Evolutionary conservation across 441 rosid species (phyloP).

Genomic region (Viola pubescens): DNA sequence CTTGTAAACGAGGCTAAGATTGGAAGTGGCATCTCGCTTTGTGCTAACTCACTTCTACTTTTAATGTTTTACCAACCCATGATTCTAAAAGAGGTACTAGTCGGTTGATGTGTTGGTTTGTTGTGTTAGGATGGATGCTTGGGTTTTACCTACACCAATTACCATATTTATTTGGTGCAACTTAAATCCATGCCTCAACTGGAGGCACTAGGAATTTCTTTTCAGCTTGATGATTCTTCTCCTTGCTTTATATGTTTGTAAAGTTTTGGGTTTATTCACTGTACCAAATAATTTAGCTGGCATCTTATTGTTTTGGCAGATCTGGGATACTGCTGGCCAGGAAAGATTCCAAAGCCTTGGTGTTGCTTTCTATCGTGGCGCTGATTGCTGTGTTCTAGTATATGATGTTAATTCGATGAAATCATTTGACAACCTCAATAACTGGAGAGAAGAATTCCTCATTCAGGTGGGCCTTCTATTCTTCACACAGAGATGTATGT

Average conservation of each 20-base stretch:
- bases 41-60: too few species aligned
- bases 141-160: too few species aligned
- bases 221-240: neutral
- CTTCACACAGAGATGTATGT: neutral
- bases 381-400: conserved; percentile 45
- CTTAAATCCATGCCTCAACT: neutral
- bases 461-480: conserved; percentile 46
- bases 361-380: conserved; percentile 76
- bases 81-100: too few species aligned
- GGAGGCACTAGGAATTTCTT: neutral
- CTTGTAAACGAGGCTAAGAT: too few species aligned
- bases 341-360: conserved; percentile 37
- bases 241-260: neutral
- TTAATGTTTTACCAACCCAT: too few species aligned
- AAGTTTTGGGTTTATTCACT: neutral
- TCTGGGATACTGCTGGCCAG: conserved; percentile 87
- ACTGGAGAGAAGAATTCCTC: conserved; percentile 88
- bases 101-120: too few species aligned
- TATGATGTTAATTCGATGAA: conserved; percentile 83
- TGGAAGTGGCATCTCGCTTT: too few species aligned
- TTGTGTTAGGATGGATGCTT: too few species aligned
- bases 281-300: neutral
- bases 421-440: conserved; percentile 77
- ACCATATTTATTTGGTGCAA: neutral
- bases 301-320: conserved; percentile 29